phyloP scores from a whole-genome alignment of 495 filamentous ascomycete species.

The Neohortaea acidophila region DNA sequence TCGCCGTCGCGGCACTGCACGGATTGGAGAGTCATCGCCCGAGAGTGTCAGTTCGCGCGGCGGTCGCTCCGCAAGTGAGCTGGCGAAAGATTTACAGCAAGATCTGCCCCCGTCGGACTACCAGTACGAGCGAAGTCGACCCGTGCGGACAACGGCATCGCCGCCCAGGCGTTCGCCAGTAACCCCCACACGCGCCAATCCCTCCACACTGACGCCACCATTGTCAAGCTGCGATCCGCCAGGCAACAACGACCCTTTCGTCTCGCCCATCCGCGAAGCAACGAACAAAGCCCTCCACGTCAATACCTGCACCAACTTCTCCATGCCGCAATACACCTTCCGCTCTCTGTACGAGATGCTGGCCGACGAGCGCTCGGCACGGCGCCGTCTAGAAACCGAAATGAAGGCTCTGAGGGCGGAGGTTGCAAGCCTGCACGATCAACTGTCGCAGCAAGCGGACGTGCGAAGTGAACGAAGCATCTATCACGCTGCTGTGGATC shows the following conservation, averaged over 20 bases:
- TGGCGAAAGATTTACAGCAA: slow-evolving; percentile 8
- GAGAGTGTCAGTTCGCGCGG: slow-evolving; percentile 2
- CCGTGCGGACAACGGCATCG: slow-evolving; percentile 8
- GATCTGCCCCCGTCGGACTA: neutral
- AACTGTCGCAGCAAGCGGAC: slow-evolving; percentile 6
- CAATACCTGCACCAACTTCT: slow-evolving; percentile 2
- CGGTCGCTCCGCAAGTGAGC: slow-evolving; percentile 14
- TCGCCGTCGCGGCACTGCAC: slow-evolving; percentile 12
- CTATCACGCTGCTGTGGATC: slow-evolving; percentile 1
- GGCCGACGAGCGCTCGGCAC: slow-evolving; percentile 14
- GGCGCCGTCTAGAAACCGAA: slow-evolving; percentile 11
- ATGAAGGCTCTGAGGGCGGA: slow-evolving; percentile 6
- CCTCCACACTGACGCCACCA: neutral
- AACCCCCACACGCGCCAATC: slow-evolving; percentile 1
- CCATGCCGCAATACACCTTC: slow-evolving; percentile 9
- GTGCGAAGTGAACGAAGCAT: slow-evolving; percentile 8
- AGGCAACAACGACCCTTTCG: neutral
- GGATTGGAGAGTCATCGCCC: slow-evolving; percentile 5
- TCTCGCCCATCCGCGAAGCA: neutral
- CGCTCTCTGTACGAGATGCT: slow-evolving; percentile 16
- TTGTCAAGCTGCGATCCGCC: no score
- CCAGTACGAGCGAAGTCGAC: neutral
- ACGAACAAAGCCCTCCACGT: neutral
- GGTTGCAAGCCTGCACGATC: slow-evolving; percentile 10
- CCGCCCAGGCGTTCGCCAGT: slow-evolving; percentile 12